phyloP scores from a whole-genome alignment of 2,329 filamentous ascomycete species.

The Samsoniella hepiali region DNA sequence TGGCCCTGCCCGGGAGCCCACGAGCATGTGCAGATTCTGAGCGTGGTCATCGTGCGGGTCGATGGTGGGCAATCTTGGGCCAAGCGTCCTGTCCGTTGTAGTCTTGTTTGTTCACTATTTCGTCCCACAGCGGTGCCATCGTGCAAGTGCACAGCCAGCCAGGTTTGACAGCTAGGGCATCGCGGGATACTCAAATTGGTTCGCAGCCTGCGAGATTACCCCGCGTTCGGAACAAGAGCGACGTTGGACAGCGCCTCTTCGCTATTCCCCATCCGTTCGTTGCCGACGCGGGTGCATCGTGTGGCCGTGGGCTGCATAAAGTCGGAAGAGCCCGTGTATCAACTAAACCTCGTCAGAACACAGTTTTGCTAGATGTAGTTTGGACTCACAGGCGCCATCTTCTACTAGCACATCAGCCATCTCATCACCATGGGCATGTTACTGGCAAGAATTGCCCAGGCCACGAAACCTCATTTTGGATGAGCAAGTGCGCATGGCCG shows the following conservation, averaged over 20 bases:
- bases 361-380: not conserved
- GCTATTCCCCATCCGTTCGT: not conserved
- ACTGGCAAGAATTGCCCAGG: too few relatives aligned
- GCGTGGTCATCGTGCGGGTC: not conserved
- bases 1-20: not conserved
- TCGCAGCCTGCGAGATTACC: not conserved
- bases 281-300: not conserved
- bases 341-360: not conserved
- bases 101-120: not conserved
- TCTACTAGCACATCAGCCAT: not conserved
- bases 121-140: not conserved
- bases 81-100: not conserved
- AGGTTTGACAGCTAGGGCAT: not conserved
- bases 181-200: not conserved
- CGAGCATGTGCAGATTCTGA: slow-evolving; percentile 6
- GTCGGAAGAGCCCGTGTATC: not conserved
- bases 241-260: not conserved
- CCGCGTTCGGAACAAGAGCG: not conserved
- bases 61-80: not conserved
- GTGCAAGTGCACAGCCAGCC: not conserved
- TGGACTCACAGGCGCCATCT: not conserved
- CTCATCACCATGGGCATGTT: not conserved
- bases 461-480: not conserved
- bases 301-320: not conserved
- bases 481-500: not conserved